Base-by-base conservation (phyloP, 768 basidiomycete species). In the Pisolithus marmoratus region DNA sequence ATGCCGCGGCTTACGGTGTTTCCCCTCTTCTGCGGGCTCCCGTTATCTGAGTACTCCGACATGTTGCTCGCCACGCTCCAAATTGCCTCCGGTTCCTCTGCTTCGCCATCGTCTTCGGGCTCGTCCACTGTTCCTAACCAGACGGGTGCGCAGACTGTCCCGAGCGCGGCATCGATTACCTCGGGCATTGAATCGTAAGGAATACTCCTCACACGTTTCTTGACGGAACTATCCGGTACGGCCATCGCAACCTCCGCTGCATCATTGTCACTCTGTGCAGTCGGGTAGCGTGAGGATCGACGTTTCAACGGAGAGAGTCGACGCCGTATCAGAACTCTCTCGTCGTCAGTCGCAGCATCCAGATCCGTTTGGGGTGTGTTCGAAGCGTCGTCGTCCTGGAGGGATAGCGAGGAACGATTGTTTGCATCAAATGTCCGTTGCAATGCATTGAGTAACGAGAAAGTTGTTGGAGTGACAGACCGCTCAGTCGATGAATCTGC, bases 361-460 rank as follows among this genome's bases (percentile, higher is more conserved):
- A n/a, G 49, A 8, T 63, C 63, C 14, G 56, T 64, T 19, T 57
- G 55, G 3, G 52, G 51, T 24, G 38, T 43, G 12, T 53, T 20
- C 34, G 61, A 54, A 5, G 24, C 15, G 20, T 50, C 38, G 15
- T 50, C 44, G 8, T 34, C 38, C 9, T 14, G 38, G 20, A 24
- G 42, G 3, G 38, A 3, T 24, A 15, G 4, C 7, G 17, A 20
- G 31, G 34, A 15, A 9, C 62, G 24, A 27, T 22, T 60, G 45
- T 67, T 67, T 3, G 65, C 65, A n/a, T 58, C 20, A 24, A 67
- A 66, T 23, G 65, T 63, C 15, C 38, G 59, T 36, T 58, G 38
- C 15, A 66, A 46, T 29, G 63, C 65, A 27, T 61, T 58, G 26
- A 65, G 59, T 20, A 67, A 43, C 48, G 49, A 61, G 17, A 58